Base-by-base conservation (phyloP, 352 stramenopile species). In the Globisporangium perplexum region DNA sequence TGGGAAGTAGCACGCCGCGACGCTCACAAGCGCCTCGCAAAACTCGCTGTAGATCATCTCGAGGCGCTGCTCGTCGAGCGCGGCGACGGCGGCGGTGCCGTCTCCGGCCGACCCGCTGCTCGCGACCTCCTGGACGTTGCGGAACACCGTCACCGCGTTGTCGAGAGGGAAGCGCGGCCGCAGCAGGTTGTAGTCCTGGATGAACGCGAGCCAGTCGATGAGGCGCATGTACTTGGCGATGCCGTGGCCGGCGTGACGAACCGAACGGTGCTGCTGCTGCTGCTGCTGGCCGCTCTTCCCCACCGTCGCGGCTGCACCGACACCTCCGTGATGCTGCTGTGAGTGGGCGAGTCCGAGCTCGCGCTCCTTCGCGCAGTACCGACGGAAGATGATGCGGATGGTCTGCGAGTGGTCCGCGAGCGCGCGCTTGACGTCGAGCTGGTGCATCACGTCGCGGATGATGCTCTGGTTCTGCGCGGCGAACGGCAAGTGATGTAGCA, bases 31-130 rank as follows among this genome's bases (percentile, higher is more conserved):
- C 0, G 74, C 80, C 23, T 91, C 80, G 36, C 73, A 88, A 43
- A 89, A 91, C 47, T 84, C 80, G 42, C 66, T 72, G 66, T 77
- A 91, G 42, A 87, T 82, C 69, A 91, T 78, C 48, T 87, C 76
- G 12, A 89, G 59, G 28, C 70, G 55, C 35, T 62, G 42, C 18
- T 55, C 45, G 10, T 38, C 26, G 26, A 26, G 24, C 45, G 28
- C 45, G 10, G 24, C 31, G n/a, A n/a, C n/a, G n/a, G n/a, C n/a
- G n/a, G n/a, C n/a, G n/a, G n/a, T n/a, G 14, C 28, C 24, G 14
- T 33, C 36, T 0, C 60, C 45, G n/a, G 78, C 68, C 23, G 76
- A 65, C 20, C 49, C 58, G 14, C 65, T 64, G 18, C 55, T 57
- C 42, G 70, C 65, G 7, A 68, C 65, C 12, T 89, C 75, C 57